Percentiles rank a stretch among this genome's conserved stretches.
Evolutionary conservation across 495 filamentous ascomycete genomes (phyloP).

Genomic region (Neurospora sp.): DNA sequence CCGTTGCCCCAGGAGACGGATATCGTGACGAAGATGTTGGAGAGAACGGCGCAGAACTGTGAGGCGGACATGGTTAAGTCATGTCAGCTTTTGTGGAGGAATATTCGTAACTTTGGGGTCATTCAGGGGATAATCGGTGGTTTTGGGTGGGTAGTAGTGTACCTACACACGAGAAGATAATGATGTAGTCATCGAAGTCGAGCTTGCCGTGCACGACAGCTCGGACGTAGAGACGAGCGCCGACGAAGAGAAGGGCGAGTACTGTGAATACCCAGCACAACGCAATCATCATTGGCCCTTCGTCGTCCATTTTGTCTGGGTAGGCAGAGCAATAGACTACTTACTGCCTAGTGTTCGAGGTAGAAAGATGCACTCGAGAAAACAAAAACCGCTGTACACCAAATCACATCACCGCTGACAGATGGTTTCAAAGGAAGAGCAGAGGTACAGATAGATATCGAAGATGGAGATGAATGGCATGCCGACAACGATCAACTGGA

Average conservation of each 20-base stretch:
- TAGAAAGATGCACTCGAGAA: neutral
- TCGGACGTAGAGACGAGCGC: slow-evolving; percentile 12
- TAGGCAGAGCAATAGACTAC: neutral
- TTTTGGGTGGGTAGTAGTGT: neutral
- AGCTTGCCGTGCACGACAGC: slow-evolving; percentile 6
- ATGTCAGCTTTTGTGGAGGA: neutral
- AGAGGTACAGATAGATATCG: neutral
- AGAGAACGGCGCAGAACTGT: slow-evolving; percentile 6
- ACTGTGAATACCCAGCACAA: slow-evolving; percentile 8
- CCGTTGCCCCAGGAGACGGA: slow-evolving; percentile 13
- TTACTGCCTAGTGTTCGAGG: no score
- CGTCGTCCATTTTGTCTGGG: neutral
- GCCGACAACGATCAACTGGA: neutral
- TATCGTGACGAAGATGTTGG: slow-evolving; percentile 5
- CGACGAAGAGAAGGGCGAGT: slow-evolving; percentile 11
- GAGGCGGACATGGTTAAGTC: neutral
- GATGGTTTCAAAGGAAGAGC: neutral
- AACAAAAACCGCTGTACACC: neutral
- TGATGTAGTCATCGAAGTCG: slow-evolving; percentile 6
- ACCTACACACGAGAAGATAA: slow-evolving; percentile 1
- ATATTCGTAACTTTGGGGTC: neutral
- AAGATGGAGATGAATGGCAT: neutral
- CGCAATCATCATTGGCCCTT: slow-evolving; percentile 9
- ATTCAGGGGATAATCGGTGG: neutral
- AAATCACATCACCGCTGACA: neutral